Conservation (phyloP, 2,329 filamentous ascomycete species). For the Drechslera avenae region DNA sequence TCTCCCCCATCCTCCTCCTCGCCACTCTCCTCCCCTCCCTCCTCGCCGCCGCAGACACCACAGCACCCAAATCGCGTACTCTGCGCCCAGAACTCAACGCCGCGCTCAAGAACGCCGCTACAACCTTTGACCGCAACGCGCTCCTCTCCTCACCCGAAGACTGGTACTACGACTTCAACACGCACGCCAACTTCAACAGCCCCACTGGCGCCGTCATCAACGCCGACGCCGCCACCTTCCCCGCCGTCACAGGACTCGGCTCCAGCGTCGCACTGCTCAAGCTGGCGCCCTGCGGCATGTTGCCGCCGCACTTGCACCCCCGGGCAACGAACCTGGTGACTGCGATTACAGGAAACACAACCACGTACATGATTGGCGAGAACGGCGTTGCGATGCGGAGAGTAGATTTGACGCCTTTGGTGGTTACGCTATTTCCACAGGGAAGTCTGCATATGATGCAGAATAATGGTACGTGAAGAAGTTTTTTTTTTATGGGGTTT, state of each 20-base stretch:
- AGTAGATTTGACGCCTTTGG: slow-evolving; percentile 50
- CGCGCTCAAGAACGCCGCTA: slow-evolving; percentile 46
- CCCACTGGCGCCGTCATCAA: slow-evolving; percentile 57
- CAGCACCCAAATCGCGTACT: slow-evolving; percentile 47
- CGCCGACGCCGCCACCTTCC: slow-evolving; percentile 56
- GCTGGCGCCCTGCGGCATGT: slow-evolving; percentile 59
- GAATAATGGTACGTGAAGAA: slow-evolving; percentile 55
- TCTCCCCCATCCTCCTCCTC: slow-evolving; percentile 10
- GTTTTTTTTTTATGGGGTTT: too few species aligned
- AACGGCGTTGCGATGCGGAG: slow-evolving; percentile 55
- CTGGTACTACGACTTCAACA: slow-evolving; percentile 58
- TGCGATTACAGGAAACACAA: slow-evolving; percentile 55
- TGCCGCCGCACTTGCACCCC: slow-evolving; percentile 58
- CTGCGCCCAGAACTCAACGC: slow-evolving; percentile 50
- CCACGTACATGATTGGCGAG: slow-evolving; percentile 59
- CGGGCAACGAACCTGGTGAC: slow-evolving; percentile 58
- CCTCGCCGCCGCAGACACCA: slow-evolving; percentile 20
- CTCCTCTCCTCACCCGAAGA: slow-evolving; percentile 50
- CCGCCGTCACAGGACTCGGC: slow-evolving; percentile 54
- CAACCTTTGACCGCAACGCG: slow-evolving; percentile 53
- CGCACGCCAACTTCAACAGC: slow-evolving; percentile 51
- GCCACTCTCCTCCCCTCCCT: slow-evolving; percentile 18
- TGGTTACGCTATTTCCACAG: slow-evolving; percentile 58
- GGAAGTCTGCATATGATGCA: slow-evolving; percentile 58
- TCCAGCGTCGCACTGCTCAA: slow-evolving; percentile 55